Conservation (phyloP, 345 rosid genomes). For the Eucalyptus curtisii region DNA sequence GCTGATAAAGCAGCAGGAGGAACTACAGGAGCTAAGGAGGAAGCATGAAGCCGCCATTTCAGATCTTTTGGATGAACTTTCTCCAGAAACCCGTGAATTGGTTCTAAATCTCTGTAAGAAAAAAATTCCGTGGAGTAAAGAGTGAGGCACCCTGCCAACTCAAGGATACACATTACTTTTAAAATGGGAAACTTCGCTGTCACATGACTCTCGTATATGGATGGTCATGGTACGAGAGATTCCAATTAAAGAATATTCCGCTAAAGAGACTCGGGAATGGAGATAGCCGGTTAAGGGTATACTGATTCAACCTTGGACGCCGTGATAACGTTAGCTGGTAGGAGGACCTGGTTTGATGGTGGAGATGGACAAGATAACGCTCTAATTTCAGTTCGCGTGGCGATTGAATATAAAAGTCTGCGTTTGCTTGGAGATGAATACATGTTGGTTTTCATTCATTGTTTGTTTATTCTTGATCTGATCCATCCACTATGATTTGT, state of each 20-base stretch:
- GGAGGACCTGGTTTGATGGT: not conserved
- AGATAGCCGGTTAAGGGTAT: not conserved
- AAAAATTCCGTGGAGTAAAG: slow-evolving; percentile 10
- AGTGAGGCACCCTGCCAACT: not conserved
- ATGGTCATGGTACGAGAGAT: not conserved
- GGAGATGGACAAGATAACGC: not conserved
- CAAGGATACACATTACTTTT: not conserved
- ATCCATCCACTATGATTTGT: not conserved
- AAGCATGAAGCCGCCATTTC: slow-evolving; percentile 40
- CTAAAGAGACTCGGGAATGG: not conserved
- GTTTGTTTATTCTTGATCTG: not conserved
- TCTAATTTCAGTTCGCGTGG: not conserved
- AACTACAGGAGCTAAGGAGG: slow-evolving; percentile 50
- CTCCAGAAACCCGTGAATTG: slow-evolving; percentile 35
- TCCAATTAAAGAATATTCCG: not conserved
- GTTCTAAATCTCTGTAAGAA: slow-evolving; percentile 30
- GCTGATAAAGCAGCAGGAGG: slow-evolving; percentile 51
- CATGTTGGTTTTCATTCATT: not conserved
- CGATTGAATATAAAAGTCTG: not conserved
- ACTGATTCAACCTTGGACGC: not conserved
- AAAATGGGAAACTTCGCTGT: not conserved
- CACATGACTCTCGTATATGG: not conserved
- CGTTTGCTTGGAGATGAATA: not conserved
- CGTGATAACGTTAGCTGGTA: not conserved
- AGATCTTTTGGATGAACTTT: slow-evolving; percentile 45